phyloP scores from a whole-genome alignment of 129 eudicot species.

The Flaveria trinervia region DNA sequence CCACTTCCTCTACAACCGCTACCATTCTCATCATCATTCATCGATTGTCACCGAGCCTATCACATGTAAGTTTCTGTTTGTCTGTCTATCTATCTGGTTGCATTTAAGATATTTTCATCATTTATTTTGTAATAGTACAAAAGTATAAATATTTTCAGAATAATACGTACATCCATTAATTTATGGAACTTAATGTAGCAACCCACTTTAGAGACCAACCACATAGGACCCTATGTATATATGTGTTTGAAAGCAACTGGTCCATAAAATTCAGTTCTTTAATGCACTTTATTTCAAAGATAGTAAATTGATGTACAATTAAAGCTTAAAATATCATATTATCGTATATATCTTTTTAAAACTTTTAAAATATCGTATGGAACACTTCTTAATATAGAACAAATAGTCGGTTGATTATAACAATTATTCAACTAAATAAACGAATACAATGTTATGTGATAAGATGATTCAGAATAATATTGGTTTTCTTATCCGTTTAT shows the following conservation, averaged over 20 bases:
- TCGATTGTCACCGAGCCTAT: conserved; percentile 75
- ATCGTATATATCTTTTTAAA: no score
- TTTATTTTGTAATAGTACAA: background rate
- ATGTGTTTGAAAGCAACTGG: background rate
- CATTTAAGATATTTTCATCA: background rate
- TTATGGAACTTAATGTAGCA: background rate
- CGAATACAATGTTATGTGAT: background rate
- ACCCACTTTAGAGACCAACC: background rate
- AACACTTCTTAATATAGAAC: no score
- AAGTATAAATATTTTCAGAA: background rate
- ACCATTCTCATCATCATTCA: conserved; percentile 81
- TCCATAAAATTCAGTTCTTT: background rate
- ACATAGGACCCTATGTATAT: background rate
- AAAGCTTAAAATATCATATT: no score
- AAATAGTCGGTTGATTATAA: no score
- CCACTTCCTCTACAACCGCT: conserved; percentile 74
- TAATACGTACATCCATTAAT: background rate
- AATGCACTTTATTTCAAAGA: background rate
- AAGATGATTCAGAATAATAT: no score
- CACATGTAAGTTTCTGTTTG: conserved; percentile 44
- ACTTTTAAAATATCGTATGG: no score
- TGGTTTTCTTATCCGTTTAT: no score
- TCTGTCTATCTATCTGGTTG: background rate
- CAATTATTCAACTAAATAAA: no score
- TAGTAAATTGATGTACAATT: no score